Evolutionary conservation across 176 grass and related monocot species (phyloP).

Genomic region (Bothriochloa decipiens): DNA sequence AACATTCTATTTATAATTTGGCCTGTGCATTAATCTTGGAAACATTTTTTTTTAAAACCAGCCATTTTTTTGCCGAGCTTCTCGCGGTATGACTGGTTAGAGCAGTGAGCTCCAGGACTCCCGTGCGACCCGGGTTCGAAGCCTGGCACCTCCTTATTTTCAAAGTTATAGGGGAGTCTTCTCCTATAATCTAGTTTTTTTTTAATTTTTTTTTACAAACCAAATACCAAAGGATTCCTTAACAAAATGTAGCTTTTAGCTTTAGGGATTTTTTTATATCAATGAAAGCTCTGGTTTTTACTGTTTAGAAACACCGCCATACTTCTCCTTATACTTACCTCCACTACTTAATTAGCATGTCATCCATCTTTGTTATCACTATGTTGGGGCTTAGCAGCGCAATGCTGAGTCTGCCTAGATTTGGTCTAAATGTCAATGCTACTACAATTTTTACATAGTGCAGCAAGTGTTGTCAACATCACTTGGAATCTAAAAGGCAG

Average conservation of each 20-base stretch:
- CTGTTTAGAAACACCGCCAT: background rate
- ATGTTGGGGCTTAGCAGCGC: background rate
- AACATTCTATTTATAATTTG: background rate
- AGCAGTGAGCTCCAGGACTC: no score
- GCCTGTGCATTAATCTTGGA: background rate
- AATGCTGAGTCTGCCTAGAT: background rate
- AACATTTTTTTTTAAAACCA: background rate
- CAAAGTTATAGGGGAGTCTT: no score
- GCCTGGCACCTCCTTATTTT: no score
- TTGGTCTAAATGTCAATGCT: background rate
- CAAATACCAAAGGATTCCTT: background rate
- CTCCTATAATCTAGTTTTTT: no score
- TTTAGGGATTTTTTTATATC: background rate
- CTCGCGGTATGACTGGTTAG: no score
- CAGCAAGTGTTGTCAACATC: background rate
- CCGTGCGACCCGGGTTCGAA: no score
- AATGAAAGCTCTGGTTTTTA: background rate
- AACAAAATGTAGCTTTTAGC: background rate
- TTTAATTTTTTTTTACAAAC: background rate
- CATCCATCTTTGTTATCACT: conserved; percentile 3
- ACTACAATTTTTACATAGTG: background rate
- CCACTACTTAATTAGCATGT: background rate
- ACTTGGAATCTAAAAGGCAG: conserved; percentile 23
- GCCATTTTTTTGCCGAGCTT: no score
- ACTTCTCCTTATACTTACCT: background rate